Evolutionary conservation across 1,139 yeast genomes (phyloP).

Genomic region (Yarrowia galli): DNA sequence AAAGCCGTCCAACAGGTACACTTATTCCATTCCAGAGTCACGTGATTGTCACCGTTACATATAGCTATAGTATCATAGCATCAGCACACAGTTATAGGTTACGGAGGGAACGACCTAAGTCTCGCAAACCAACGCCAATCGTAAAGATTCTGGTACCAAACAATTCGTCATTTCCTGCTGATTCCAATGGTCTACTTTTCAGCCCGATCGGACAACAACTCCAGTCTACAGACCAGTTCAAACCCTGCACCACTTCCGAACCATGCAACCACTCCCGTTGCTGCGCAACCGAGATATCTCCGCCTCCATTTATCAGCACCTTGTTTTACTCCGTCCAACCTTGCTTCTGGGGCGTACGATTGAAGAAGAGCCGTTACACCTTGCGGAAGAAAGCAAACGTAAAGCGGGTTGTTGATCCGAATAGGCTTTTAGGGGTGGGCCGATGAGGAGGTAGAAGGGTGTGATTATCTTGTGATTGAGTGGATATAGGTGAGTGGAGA

Average conservation of each 20-base stretch:
- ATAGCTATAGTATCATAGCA: too few species aligned
- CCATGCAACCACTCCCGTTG: background rate
- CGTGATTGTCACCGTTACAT: too few species aligned
- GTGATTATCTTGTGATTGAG: background rate
- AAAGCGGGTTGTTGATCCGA: slow-evolving; percentile 1
- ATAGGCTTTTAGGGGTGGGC: background rate
- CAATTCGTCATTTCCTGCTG: background rate
- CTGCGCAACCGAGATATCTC: background rate
- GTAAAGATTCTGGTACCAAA: too few species aligned
- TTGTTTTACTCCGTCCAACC: slow-evolving; percentile 11
- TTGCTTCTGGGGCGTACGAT: slow-evolving; percentile 6
- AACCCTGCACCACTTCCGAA: too few species aligned
- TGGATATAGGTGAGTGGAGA: background rate
- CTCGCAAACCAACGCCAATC: too few species aligned
- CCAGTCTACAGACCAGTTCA: too few species aligned
- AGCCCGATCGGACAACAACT: too few species aligned
- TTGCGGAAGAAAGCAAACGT: background rate
- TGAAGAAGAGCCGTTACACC: slow-evolving; percentile 7
- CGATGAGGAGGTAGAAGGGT: background rate
- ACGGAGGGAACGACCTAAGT: too few species aligned
- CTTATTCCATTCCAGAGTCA: too few species aligned
- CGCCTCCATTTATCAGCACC: slow-evolving; percentile 17
- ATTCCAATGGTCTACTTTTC: background rate
- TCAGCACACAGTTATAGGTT: too few species aligned
- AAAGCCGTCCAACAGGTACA: too few species aligned